Evolutionary conservation across 768 basidiomycete genomes (phyloP).

Genomic region (Coprinopsis marcescibilis): DNA sequence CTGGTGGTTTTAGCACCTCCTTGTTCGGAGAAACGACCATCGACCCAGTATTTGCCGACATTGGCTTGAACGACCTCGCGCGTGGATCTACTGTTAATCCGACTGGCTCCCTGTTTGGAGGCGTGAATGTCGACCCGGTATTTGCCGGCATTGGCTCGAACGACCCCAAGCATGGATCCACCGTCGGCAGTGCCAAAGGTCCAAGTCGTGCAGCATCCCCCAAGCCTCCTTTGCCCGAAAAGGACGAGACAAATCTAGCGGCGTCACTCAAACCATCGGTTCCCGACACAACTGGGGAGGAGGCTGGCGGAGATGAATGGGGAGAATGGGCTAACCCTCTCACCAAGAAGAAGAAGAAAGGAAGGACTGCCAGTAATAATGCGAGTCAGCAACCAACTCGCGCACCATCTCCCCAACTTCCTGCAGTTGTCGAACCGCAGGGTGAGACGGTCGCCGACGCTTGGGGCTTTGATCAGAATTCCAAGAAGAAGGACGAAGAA

Average conservation of each 20-base stretch:
- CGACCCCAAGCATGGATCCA: not conserved
- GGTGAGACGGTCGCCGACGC: no score
- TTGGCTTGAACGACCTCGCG: not conserved
- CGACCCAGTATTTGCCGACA: slow-evolving; percentile 1
- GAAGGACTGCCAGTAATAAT: not conserved
- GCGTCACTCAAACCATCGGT: not conserved
- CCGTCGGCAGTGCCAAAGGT: not conserved
- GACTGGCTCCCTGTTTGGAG: not conserved
- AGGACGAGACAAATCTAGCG: not conserved
- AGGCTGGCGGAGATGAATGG: not conserved
- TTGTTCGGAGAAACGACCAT: slow-evolving; percentile 1
- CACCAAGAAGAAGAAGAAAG: slow-evolving; percentile 7
- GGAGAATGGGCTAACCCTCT: not conserved
- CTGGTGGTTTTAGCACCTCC: not conserved
- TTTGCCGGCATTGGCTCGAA: not conserved
- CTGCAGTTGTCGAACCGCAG: not conserved
- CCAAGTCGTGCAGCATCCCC: not conserved
- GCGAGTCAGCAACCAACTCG: slow-evolving; percentile 7
- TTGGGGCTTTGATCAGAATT: no score
- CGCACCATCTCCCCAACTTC: not conserved
- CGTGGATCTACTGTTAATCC: not conserved
- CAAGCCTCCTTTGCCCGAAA: not conserved
- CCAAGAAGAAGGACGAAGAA: no score
- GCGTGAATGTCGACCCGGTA: no score
- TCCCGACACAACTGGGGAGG: no score